Evolutionary conservation across 805 yeast species (phyloP).

Genomic region (Candida suzukii): DNA sequence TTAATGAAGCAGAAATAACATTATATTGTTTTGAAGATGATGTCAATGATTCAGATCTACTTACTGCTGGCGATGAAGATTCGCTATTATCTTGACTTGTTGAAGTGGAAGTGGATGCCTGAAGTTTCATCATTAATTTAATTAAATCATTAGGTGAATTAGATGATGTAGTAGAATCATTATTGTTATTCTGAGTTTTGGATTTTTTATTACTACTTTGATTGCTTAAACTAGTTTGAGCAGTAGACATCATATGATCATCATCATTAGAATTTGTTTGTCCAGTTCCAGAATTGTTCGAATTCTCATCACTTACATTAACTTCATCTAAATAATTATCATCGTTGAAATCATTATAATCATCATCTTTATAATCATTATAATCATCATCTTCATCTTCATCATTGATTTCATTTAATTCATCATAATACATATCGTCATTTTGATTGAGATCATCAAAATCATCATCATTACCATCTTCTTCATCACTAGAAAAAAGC

Average conservation of each 20-base stretch:
- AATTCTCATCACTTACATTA: neutral
- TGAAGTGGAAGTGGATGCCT: neutral
- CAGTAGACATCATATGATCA: no score
- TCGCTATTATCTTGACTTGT: neutral
- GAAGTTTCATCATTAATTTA: neutral
- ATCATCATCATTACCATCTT: conserved; percentile 33
- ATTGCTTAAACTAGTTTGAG: neutral
- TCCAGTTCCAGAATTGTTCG: conserved; percentile 1
- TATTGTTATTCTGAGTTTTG: no score
- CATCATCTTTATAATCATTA: conserved; percentile 31
- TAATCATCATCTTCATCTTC: conserved; percentile 3
- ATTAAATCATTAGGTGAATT: neutral
- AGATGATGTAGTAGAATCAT: neutral
- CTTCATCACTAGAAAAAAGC: conserved; percentile 26
- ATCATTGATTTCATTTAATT: conserved; percentile 7
- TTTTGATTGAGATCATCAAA: conserved; percentile 31
- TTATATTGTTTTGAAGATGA: no score
- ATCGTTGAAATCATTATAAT: conserved; percentile 14
- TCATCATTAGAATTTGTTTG: no score
- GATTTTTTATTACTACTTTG: neutral
- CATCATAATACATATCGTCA: no score
- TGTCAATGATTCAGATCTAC: neutral
- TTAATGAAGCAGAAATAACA: no score
- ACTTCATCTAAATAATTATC: conserved; percentile 1
- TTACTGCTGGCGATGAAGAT: neutral